A percentile compares a stretch with the other conserved stretches of the same genome.
Conservation (phyloP, 768 basidiomycete genomes). For the Naganishia onofrii region DNA sequence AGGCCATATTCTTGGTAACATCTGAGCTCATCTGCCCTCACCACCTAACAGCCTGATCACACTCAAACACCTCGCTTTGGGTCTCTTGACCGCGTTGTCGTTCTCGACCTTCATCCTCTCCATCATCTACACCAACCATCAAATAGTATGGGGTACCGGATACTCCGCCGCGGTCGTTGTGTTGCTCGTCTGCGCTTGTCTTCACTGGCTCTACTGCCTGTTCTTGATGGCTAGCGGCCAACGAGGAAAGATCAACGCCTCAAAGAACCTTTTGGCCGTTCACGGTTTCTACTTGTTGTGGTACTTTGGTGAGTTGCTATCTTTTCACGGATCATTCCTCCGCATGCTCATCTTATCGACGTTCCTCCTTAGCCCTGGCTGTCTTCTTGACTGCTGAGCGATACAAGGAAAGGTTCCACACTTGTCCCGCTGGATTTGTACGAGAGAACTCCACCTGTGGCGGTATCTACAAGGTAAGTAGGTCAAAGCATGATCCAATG, state of each 20-base stretch:
- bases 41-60: slow-evolving; percentile 25
- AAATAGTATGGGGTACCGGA: slow-evolving; percentile 16
- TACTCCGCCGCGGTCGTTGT: slow-evolving; percentile 26
- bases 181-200: slow-evolving; percentile 21
- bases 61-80: slow-evolving; percentile 26
- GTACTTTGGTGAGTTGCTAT: slow-evolving; percentile 31
- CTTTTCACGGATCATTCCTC: no score
- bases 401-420: slow-evolving; percentile 28
- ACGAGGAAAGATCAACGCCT: slow-evolving; percentile 25
- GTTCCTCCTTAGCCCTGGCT: slow-evolving; percentile 26
- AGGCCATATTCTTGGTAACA: not conserved
- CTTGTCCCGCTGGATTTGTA: slow-evolving; percentile 26
- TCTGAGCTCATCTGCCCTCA: not conserved
- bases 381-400: slow-evolving; percentile 29
- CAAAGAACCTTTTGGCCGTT: slow-evolving; percentile 21
- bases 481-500: not conserved
- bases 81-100: slow-evolving; percentile 24
- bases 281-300: slow-evolving; percentile 26
- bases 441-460: slow-evolving; percentile 26
- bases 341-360: not conserved
- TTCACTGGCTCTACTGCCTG: slow-evolving; percentile 32
- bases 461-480: slow-evolving; percentile 23
- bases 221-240: slow-evolving; percentile 23
- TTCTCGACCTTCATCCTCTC: slow-evolving; percentile 32
- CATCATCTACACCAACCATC: slow-evolving; percentile 34